These are phyloP conservation scores for thale cress (Arabidopsis thaliana) DNA, from an alignment of 345 rosid species.

Conservation along the genomic window TAIR10.1 NC_003070.9:6635001-6635500, in stretches of 20 bases:
- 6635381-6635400: background rate
- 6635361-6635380: constrained; percentile 3
- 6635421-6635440: background rate
- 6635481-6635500: background rate
- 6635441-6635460: background rate
- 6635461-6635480: background rate
- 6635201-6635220: constrained; percentile 38
- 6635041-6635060: background rate
- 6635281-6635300: constrained; percentile 38
- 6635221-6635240: constrained; percentile 40
- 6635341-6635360: constrained; percentile 17
- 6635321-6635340: constrained; percentile 14
- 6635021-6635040: constrained; percentile 5
- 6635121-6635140: constrained; percentile 47
- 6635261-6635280: constrained; percentile 22
- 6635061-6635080: background rate
- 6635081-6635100: constrained; percentile 11
- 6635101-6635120: constrained; percentile 45
- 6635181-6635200: constrained; percentile 43
- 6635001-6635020: background rate
- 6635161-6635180: constrained; percentile 44
- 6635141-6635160: constrained; percentile 45
- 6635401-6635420: background rate
- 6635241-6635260: constrained; percentile 28
- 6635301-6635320: constrained; percentile 13